Evolutionary conservation across 202 grass and related monocot genomes (phyloP).

Genomic region (Alloteropsis angusta): DNA sequence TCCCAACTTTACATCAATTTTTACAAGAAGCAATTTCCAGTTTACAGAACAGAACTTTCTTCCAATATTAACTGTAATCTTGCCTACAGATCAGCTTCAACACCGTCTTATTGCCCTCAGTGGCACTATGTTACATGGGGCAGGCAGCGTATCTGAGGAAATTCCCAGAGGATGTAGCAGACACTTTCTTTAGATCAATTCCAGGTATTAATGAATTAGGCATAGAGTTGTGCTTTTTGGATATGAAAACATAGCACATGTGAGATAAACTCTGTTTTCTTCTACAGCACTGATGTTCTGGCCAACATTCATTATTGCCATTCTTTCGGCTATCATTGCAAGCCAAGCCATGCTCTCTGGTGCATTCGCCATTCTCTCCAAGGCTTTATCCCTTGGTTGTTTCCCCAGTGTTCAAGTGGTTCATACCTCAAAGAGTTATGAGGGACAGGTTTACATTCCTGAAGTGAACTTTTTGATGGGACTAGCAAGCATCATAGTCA

Average conservation of each 20-base stretch:
- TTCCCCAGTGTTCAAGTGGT: slow-evolving; percentile 63
- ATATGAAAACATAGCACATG: neutral
- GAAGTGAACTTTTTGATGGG: slow-evolving; percentile 75
- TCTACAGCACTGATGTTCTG: slow-evolving; percentile 53
- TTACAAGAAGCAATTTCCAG: neutral
- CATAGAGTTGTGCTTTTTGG: neutral
- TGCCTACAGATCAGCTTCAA: slow-evolving; percentile 55
- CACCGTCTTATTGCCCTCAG: slow-evolving; percentile 41
- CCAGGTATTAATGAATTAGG: slow-evolving; percentile 38
- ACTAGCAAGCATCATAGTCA: slow-evolving; percentile 56
- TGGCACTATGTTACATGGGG: slow-evolving; percentile 59
- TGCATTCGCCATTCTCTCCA: slow-evolving; percentile 67
- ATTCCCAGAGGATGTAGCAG: slow-evolving; percentile 27
- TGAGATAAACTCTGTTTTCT: neutral
- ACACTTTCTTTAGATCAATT: slow-evolving; percentile 66
- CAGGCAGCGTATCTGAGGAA: slow-evolving; percentile 61
- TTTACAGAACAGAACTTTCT: neutral
- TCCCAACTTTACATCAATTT: neutral
- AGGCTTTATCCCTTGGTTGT: slow-evolving; percentile 64
- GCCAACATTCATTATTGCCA: slow-evolving; percentile 58
- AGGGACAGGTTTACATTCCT: slow-evolving; percentile 87
- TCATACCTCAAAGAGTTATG: slow-evolving; percentile 64
- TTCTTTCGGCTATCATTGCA: slow-evolving; percentile 74
- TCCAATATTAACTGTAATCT: neutral
- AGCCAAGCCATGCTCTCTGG: slow-evolving; percentile 92